phyloP scores from a whole-genome alignment of 2,329 filamentous ascomycete species.

The Thermothelomyces thermophilus region DNA sequence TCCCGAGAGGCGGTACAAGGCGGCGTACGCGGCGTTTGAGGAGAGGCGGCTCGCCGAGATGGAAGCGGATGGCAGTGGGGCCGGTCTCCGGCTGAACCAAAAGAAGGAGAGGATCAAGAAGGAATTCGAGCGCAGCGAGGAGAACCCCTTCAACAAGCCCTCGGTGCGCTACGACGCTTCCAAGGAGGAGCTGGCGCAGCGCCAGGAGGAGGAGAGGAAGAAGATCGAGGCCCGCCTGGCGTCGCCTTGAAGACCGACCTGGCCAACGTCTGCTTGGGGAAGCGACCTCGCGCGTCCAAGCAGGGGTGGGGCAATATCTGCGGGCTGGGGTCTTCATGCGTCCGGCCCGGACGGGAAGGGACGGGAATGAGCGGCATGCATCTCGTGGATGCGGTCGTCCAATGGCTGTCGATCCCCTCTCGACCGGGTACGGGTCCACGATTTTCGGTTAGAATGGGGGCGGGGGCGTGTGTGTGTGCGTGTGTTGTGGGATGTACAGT shows the following conservation, averaged over 20 bases:
- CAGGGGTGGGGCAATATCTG: background rate
- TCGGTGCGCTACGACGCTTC: slow-evolving; percentile 68
- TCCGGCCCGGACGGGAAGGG: slow-evolving; percentile 13
- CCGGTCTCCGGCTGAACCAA: slow-evolving; percentile 75
- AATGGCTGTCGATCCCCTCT: slow-evolving; percentile 3
- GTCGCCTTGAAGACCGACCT: slow-evolving; percentile 17
- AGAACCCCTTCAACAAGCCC: slow-evolving; percentile 93
- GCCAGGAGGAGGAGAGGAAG: slow-evolving; percentile 59
- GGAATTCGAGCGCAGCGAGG: slow-evolving; percentile 90
- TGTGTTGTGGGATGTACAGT: no score
- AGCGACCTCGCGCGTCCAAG: background rate
- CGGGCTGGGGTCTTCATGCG: slow-evolving; percentile 8
- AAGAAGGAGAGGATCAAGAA: slow-evolving; percentile 76
- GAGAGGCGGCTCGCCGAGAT: slow-evolving; percentile 77
- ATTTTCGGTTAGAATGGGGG: background rate
- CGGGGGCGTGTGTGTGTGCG: background rate
- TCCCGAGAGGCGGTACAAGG: slow-evolving; percentile 80
- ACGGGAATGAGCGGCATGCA: slow-evolving; percentile 1
- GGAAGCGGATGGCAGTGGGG: slow-evolving; percentile 65
- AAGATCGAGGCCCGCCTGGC: slow-evolving; percentile 69
- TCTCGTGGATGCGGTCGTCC: slow-evolving; percentile 6
- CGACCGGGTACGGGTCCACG: background rate
- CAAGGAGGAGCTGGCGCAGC: slow-evolving; percentile 65
- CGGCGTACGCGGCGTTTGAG: slow-evolving; percentile 77
- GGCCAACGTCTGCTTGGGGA: background rate